Percentiles rank a stretch among this genome's conserved stretches.
Evolutionary conservation across 345 rosid genomes (phyloP).

Genomic region (Mangifera indica): DNA sequence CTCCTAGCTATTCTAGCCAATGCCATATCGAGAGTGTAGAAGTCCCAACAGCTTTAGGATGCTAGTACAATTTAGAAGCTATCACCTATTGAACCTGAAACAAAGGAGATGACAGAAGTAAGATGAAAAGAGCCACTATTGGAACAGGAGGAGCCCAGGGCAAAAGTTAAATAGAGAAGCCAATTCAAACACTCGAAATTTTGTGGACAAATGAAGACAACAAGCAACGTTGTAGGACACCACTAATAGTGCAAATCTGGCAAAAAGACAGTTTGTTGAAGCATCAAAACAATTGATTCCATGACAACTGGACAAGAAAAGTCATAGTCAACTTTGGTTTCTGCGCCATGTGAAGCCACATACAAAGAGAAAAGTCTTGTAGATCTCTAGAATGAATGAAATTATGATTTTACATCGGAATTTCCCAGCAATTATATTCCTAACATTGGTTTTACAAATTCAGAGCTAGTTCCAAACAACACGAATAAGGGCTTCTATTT

Average conservation of each 20-base stretch:
- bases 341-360: constrained; percentile 30
- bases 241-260: constrained; percentile 17
- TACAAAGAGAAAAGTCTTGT: constrained; percentile 19
- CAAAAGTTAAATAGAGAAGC: constrained; percentile 14
- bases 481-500: background rate
- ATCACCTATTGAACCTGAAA: constrained; percentile 22
- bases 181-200: constrained; percentile 23
- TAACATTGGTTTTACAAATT: no score
- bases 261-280: background rate
- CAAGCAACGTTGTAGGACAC: background rate
- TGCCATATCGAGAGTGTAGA: constrained; percentile 44
- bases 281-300: constrained; percentile 28
- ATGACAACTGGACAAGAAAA: constrained; percentile 33
- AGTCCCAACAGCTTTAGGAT: constrained; percentile 8
- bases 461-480: background rate
- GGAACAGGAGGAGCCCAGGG: constrained; percentile 13
- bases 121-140: constrained; percentile 8
- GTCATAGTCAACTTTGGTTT: constrained; percentile 26
- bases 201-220: constrained; percentile 19
- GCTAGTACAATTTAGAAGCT: constrained; percentile 6
- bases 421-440: background rate
- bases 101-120: constrained; percentile 6
- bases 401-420: background rate
- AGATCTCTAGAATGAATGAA: background rate
- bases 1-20: constrained; percentile 49